Base-by-base conservation (phyloP, 2,329 filamentous ascomycete species). In the Claviceps spartinae region DNA sequence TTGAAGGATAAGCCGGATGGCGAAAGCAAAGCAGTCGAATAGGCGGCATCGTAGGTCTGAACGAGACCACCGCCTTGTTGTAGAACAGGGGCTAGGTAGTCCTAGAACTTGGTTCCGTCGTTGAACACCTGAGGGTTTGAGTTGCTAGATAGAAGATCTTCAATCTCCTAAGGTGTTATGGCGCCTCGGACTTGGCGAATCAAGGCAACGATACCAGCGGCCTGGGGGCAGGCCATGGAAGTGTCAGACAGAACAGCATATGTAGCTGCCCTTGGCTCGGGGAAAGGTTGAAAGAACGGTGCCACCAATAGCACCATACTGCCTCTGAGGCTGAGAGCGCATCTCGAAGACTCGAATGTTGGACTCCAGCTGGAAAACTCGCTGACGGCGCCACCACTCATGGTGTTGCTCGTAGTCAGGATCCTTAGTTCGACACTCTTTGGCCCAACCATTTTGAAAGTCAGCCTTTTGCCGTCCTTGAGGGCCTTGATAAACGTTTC, bases 1-100 rank as follows among this genome's bases (percentile, higher is more conserved):
- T 84, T 83, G 66, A 83, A 82, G 72, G 74, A 22, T 22, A 22
- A 22, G 20, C 20, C 2, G 20, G 20, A 22, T 22, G 20, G 20
- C 20, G 20, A 22, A 22, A 83, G 66, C 13, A 77, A 59, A 2
- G 74, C 73, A 2, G 70, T 77, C 16, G 75, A 68, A 57, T 76
- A 72, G 5, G 79, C 76, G 4, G 79, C 77, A 53, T 81, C 76
- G 55, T 76, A 75, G 4, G 78, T 79, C 57, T 81, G 77, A 48
- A 84, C 67, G 14, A 83, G 66, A 40, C 81, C 81, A 34, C 66
- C 75, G 13, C 81, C 81, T 58, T 82, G 78, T 60, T 85, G 81
- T 3, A 74, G 64, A 13, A 81, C 75, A 0, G 81, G 78, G 0
- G 77, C 75, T 0, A 78, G 66, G 40, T 68, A 62, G 1, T 64